Percentiles rank a stretch among this genome's conserved stretches.
These are phyloP conservation scores for Staphylotrichum tortipilum DNA, from an alignment of 495 filamentous ascomycete species.

Conservation along the genomic window DNA sequence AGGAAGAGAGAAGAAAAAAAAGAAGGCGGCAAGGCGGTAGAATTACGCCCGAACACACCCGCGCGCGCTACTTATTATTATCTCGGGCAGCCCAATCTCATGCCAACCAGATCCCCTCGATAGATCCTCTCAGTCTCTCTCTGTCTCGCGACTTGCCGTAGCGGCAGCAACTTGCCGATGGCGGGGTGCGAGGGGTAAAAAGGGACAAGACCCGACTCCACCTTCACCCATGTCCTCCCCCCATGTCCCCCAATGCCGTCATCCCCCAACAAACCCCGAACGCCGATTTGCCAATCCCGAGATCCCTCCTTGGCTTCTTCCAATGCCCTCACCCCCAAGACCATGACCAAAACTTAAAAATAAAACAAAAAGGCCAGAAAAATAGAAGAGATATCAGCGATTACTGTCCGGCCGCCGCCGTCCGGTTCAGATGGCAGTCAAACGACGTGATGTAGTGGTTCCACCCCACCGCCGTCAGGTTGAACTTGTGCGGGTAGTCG, in stretches of 20 bases:
- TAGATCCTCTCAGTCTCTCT: no score
- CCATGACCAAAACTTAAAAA: no score
- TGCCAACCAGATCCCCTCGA: neutral
- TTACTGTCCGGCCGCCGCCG: no score
- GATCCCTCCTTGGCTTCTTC: no score
- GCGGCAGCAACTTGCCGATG: neutral
- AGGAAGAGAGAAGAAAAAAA: neutral
- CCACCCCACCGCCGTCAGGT: slow-evolving; percentile 30
- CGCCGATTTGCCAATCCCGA: slow-evolving; percentile 8
- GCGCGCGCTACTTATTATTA: neutral
- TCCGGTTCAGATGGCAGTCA: slow-evolving; percentile 25
- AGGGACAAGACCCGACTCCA: neutral
- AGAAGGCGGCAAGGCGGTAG: neutral
- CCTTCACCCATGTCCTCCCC: no score
- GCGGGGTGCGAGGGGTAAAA: slow-evolving; percentile 9
- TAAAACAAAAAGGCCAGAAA: no score
- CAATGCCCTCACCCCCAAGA: no score
- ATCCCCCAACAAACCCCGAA: slow-evolving; percentile 2
- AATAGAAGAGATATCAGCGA: no score
- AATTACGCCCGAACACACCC: neutral
- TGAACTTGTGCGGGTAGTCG: slow-evolving; percentile 28
- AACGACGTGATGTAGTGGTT: slow-evolving; percentile 30
- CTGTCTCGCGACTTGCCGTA: no score
- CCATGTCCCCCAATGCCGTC: slow-evolving; percentile 7
- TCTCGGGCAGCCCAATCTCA: neutral